Evolutionary conservation across 805 yeast species (phyloP).

Genomic region (Candida golubevii): DNA sequence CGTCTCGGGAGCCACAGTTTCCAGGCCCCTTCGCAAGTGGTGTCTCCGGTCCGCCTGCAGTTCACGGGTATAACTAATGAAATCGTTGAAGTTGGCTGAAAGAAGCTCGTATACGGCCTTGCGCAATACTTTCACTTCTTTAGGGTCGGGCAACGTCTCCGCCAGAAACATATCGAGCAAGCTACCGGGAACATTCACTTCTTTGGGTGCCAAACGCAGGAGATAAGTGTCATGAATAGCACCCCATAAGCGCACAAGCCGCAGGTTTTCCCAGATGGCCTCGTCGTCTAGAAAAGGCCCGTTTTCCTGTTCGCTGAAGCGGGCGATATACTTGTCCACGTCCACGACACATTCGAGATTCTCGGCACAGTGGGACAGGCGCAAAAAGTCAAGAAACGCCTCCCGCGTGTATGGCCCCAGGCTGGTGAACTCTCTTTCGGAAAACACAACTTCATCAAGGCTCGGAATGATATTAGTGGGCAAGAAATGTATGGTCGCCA

Average conservation of each 20-base stretch:
- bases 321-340: conserved; percentile 16
- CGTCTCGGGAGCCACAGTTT: conserved; percentile 19
- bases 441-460: conserved; percentile 19
- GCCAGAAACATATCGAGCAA: conserved; percentile 20
- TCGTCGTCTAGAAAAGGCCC: conserved; percentile 9
- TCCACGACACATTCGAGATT: conserved; percentile 32
- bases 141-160: conserved; percentile 19
- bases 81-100: conserved; percentile 31
- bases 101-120: conserved; percentile 27
- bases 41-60: conserved; percentile 1
- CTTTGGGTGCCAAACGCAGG: conserved; percentile 26
- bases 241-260: conserved; percentile 22
- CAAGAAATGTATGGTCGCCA: conserved; percentile 13
- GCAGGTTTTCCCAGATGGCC: conserved; percentile 7
- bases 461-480: conserved; percentile 15
- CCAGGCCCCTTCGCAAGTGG: conserved; percentile 19
- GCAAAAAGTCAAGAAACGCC: conserved; percentile 25
- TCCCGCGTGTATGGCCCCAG: conserved; percentile 17
- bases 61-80: conserved; percentile 20
- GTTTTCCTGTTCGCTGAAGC: conserved; percentile 6
- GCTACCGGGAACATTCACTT: conserved; percentile 30
- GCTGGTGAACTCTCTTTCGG: conserved; percentile 3
- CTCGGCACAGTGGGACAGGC: conserved; percentile 32
- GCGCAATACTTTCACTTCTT: conserved; percentile 15
- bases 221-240: conserved; percentile 25